phyloP scores from a whole-genome alignment of 2,329 filamentous ascomycete species.

The Cladosporium sp. region DNA sequence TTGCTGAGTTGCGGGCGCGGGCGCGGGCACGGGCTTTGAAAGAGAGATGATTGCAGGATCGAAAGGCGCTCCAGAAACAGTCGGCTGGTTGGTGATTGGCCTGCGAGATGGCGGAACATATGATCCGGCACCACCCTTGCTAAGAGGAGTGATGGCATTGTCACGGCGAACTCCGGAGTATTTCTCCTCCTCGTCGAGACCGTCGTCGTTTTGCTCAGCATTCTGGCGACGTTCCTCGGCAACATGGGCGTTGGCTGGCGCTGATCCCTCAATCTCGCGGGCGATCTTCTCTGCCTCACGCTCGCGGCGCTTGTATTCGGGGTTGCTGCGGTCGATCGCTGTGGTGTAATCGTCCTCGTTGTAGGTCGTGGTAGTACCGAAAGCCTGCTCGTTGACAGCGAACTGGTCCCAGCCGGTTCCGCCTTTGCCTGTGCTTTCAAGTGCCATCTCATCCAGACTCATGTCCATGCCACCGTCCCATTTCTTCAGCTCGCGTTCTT shows the following conservation, averaged over 20 bases:
- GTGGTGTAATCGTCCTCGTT: slow-evolving; percentile 96
- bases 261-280: slow-evolving; percentile 78
- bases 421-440: slow-evolving; percentile 41
- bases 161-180: slow-evolving; percentile 86
- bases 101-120: slow-evolving; percentile 89
- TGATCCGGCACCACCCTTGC: slow-evolving; percentile 58
- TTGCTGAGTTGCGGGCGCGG: slow-evolving; percentile 14
- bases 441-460: slow-evolving; percentile 55
- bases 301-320: slow-evolving; percentile 71
- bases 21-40: slow-evolving; percentile 41
- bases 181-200: slow-evolving; percentile 87
- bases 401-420: slow-evolving; percentile 80
- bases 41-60: slow-evolving; percentile 89
- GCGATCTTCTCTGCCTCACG: slow-evolving; percentile 79
- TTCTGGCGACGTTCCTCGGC: slow-evolving; percentile 75
- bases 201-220: slow-evolving; percentile 60
- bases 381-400: slow-evolving; percentile 78
- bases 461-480: slow-evolving; percentile 66
- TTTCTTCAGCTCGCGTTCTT: slow-evolving; percentile 71
- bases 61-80: slow-evolving; percentile 69
- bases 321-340: slow-evolving; percentile 75
- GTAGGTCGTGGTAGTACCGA: slow-evolving; percentile 84
- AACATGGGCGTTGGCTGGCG: slow-evolving; percentile 72
- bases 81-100: slow-evolving; percentile 68
- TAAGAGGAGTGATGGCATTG: slow-evolving; percentile 57